These are phyloP conservation scores for Neonectria punicea DNA, from an alignment of 2,329 filamentous ascomycete genomes.

Conservation along the genomic window DNA sequence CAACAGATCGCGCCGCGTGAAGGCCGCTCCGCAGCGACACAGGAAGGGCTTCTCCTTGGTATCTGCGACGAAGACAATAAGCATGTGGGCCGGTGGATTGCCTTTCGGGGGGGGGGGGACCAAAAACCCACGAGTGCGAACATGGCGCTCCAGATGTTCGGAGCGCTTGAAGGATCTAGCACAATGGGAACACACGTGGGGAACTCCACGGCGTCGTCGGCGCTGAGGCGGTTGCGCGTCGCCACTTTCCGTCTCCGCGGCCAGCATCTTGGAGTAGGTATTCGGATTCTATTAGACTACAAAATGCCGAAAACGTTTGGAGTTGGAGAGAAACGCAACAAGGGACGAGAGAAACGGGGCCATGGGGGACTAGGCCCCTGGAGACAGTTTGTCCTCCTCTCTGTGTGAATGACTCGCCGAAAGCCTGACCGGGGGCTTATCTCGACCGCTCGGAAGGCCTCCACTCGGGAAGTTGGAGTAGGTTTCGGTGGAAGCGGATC, in stretches of 20 bases:
- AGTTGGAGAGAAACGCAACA: conserved; percentile 21
- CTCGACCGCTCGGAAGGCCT: background rate
- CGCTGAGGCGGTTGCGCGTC: conserved; percentile 9
- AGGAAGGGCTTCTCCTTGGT: conserved; percentile 60
- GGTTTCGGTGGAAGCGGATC: background rate
- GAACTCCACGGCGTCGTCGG: conserved; percentile 27
- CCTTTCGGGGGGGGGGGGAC: background rate
- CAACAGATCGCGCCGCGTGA: conserved; percentile 56
- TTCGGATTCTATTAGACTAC: background rate
- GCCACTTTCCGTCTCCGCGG: background rate
- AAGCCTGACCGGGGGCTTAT: background rate
- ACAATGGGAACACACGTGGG: conserved; percentile 53
- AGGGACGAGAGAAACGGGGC: background rate
- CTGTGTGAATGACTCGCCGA: conserved; percentile 9
- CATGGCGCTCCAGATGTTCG: conserved; percentile 58
- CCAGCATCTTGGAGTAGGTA: conserved; percentile 18
- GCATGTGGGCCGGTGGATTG: background rate
- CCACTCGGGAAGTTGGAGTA: background rate
- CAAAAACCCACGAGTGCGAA: conserved; percentile 55
- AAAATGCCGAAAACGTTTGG: background rate
- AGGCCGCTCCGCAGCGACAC: conserved; percentile 56
- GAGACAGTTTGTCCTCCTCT: background rate
- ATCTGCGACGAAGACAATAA: conserved; percentile 44
- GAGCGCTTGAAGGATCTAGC: conserved; percentile 57
- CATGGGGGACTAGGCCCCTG: conserved; percentile 18